phyloP scores from a whole-genome alignment of 768 basidiomycete genomes.

The Serpula lacrymans region DNA sequence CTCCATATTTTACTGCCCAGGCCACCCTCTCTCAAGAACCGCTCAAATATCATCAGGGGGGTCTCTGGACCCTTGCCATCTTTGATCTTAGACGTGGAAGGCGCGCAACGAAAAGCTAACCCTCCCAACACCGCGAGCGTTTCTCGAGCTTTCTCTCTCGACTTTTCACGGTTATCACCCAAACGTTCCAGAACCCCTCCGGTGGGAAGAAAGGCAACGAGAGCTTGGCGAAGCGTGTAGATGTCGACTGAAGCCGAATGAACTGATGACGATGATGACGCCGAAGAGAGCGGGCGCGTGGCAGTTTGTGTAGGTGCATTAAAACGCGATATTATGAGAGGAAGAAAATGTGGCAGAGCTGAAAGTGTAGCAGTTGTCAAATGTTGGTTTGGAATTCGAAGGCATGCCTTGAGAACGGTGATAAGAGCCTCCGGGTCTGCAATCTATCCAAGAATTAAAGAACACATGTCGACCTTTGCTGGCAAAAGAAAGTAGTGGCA shows the following conservation, averaged over 20 bases:
- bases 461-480: constrained; percentile 6
- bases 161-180: constrained; percentile 70
- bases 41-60: constrained; percentile 67
- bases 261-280: constrained; percentile 49
- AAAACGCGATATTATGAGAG: constrained; percentile 51
- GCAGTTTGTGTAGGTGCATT: constrained; percentile 20
- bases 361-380: constrained; percentile 74
- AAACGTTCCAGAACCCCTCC: constrained; percentile 82
- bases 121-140: constrained; percentile 72
- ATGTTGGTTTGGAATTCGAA: constrained; percentile 81
- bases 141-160: constrained; percentile 73
- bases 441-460: constrained; percentile 44
- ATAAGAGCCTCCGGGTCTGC: constrained; percentile 70
- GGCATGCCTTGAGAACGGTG: constrained; percentile 63
- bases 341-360: constrained; percentile 63
- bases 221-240: constrained; percentile 60
- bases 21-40: constrained; percentile 66
- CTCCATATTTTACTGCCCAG: constrained; percentile 81
- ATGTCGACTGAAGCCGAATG: constrained; percentile 46
- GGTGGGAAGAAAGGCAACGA: constrained; percentile 66
- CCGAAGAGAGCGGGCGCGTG: constrained; percentile 43
- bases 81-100: constrained; percentile 40
- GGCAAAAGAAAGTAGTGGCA: constrained; percentile 5
- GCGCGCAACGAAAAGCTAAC: constrained; percentile 60
- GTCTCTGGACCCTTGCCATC: constrained; percentile 65